phyloP scores from a whole-genome alignment of 83 land plant species.

The Isoetes engelmannii region DNA sequence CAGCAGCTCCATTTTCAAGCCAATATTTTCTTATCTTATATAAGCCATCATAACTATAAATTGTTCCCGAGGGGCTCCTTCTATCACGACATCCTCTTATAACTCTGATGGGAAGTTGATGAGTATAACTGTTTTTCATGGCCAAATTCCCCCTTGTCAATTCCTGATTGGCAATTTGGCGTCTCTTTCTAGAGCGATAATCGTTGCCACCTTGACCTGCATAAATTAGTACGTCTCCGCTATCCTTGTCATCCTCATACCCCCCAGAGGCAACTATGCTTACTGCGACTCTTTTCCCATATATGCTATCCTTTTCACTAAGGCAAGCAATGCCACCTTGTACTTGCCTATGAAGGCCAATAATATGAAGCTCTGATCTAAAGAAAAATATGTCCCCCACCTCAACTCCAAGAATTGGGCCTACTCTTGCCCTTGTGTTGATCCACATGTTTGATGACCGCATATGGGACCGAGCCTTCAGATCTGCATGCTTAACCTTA shows the following conservation, averaged over 20 bases:
- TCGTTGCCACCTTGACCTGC: slow-evolving; percentile 81
- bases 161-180: background rate
- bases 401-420: slow-evolving; percentile 61
- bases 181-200: background rate
- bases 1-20: background rate
- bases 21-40: background rate
- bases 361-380: slow-evolving; percentile 60
- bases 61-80: background rate
- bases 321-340: slow-evolving; percentile 78
- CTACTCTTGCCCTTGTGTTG: slow-evolving; percentile 32
- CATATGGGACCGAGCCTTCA: too few species aligned
- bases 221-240: slow-evolving; percentile 66
- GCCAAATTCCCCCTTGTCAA: background rate
- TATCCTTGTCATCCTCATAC: slow-evolving; percentile 71
- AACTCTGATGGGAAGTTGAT: background rate
- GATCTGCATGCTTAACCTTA: too few species aligned
- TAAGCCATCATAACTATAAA: background rate
- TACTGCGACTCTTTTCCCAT: slow-evolving; percentile 34
- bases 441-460: slow-evolving; percentile 31
- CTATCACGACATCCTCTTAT: background rate
- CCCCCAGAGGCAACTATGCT: slow-evolving; percentile 74
- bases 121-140: background rate
- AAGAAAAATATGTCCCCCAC: slow-evolving; percentile 69
- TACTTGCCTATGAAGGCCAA: slow-evolving; percentile 64
- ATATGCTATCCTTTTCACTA: slow-evolving; percentile 13